Evolutionary conservation across 306 rosid species (phyloP), one percentile per base, ranked within the genome.

Genomic region (Citrullus colocynthis): DNA sequence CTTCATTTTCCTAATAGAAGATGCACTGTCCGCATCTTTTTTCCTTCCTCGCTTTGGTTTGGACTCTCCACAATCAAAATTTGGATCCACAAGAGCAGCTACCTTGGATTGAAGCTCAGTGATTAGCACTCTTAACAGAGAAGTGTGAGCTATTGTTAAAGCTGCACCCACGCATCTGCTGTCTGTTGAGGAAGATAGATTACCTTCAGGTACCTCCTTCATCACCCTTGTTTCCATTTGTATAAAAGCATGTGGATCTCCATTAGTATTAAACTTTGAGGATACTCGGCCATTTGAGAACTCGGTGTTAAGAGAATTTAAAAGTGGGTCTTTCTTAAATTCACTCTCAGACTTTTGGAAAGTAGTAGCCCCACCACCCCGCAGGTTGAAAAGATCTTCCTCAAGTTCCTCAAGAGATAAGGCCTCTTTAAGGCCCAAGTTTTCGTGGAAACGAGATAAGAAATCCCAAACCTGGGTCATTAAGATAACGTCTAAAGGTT

Each of bases 1-100:
- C 88, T 91, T 91, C 57, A 85, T 78, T 81, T 88, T 86, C 88
- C 87, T 91, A 24, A 88, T 75, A 81, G 90, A 86, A 83, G 84
- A 12, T 69, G 89, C 83, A 79, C 82, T 81, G 48, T 96, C 99
- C 17, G 84, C 81, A 77, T 96, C 99, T 88, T 90, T 96, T 86
- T 89, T 96, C 83, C 98, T 93, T 79, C 99, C 99, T 67, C 99
- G 88, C 72, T 87, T 93, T 51, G 93, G 81, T 80, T 89, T 89
- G 37, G 88, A 67, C 84, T 96, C 99, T 80, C 98, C 99, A 45
- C 96, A 91, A 84, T 96, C 99, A 80, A 90, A 96, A 84, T 82
- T 96, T 4, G 97, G 99, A 89, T 96, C 97, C 56, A 96, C 98
- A 76, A 93, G 82, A 13, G 89, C 96, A 81, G 98, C 98, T 82